phyloP scores from a whole-genome alignment of 2,329 filamentous ascomycete species.

The Claviceps spartinae region DNA sequence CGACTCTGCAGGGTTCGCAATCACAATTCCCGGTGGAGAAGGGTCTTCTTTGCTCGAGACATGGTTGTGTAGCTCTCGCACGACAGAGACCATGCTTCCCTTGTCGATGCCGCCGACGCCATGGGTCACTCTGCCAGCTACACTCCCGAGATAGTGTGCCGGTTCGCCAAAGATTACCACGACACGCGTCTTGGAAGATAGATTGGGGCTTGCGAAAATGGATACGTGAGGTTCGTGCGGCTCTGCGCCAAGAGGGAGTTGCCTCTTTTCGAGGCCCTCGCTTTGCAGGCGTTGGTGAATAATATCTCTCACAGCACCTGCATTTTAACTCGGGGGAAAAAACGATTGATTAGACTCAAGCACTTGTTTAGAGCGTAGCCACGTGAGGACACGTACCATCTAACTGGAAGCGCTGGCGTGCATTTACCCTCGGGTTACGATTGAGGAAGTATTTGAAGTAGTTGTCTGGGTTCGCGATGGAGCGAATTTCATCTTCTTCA shows the following conservation, averaged over 20 bases:
- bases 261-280: slow-evolving; percentile 45
- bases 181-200: slow-evolving; percentile 28
- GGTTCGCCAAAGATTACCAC: slow-evolving; percentile 64
- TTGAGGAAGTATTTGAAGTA: slow-evolving; percentile 65
- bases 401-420: slow-evolving; percentile 59
- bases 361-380: no score
- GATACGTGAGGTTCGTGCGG: slow-evolving; percentile 45
- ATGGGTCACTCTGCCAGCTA: slow-evolving; percentile 55
- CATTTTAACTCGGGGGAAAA: not conserved
- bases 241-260: slow-evolving; percentile 43
- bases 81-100: slow-evolving; percentile 57
- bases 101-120: slow-evolving; percentile 50
- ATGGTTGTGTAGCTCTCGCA: slow-evolving; percentile 30
- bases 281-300: slow-evolving; percentile 47
- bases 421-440: slow-evolving; percentile 64
- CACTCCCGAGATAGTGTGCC: slow-evolving; percentile 57
- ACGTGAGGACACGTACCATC: slow-evolving; percentile 37
- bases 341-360: no score
- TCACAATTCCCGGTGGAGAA: slow-evolving; percentile 45
- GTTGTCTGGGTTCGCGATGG: slow-evolving; percentile 49
- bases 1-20: slow-evolving; percentile 67
- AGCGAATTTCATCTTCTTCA: slow-evolving; percentile 59
- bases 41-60: slow-evolving; percentile 19
- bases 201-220: slow-evolving; percentile 36
- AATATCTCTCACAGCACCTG: slow-evolving; percentile 49